Base-by-base conservation (phyloP, 352 stramenopile genomes). In the Poterioochromonas sp. region DNA sequence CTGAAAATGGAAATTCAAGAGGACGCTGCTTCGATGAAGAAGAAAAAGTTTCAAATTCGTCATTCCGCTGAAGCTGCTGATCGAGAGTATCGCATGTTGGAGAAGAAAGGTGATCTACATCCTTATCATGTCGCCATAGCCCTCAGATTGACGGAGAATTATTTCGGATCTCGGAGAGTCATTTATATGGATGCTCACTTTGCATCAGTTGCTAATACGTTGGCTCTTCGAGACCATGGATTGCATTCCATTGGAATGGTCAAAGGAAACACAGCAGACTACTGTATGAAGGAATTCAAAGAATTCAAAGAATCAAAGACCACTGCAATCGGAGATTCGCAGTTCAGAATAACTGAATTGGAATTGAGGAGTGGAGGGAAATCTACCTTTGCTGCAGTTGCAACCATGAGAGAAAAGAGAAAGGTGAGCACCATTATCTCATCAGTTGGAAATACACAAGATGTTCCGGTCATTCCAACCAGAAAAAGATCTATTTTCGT, bases 41-140 rank as follows among this genome's bases (percentile, higher is more conserved):
- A 58, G 47, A 58, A 58, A 58, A 58, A 58, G 47, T 58, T 58
- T 58, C 47, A 58, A 58, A 58, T 58, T 58, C 47, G 47, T 58
- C 47, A 58, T 58, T 58, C 47, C 47, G 47, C 47, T 58, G 47
- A 58, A 58, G 47, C 47, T 58, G 47, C 47, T 58, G 47, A 58
- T 58, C 47, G 47, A 58, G 47, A 58, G 47, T 58, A 58, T 58
- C 47, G 47, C 47, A 58, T 58, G 47, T 58, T 58, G 47, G 47
- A 58, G 47, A 58, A 58, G 47, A 58, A 58, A 58, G 47, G 47
- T 58, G 47, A 58, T 58, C 47, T 58, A 58, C 47, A 58, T 58
- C 47, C 47, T 58, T 58, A 58, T 58, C 47, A 58, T 58, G 47
- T 58, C 47, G 47, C 47, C 47, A 58, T 58, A 58, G 47, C 47